Evolutionary conservation across 129 eudicot species (phyloP), one percentile per base, ranked within the genome.

Genomic region (Arctium minus): DNA sequence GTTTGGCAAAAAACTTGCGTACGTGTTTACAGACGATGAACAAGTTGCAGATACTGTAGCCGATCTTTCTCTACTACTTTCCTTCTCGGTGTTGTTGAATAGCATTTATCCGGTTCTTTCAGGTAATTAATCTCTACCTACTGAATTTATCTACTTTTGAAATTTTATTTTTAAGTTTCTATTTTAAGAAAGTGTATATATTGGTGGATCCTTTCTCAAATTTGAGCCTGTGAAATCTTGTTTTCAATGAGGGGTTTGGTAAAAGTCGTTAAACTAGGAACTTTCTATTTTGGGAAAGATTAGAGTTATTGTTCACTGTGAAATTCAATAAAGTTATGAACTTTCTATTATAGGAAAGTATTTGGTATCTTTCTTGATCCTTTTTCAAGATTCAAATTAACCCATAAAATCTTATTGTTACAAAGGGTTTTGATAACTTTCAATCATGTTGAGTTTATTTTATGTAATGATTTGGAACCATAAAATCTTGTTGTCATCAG

Each of bases 91-190:
- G 46, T 84, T 93, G 89, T 88, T 96, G 73, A 90, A 90, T 40
- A 93, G 97, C 87, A 86, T 96, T 62, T 92, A 91, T 71, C 97
- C 99, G 0, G 95, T 96, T 15, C 93, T 96, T 64, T 91, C 97
- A 86, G 98, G 99, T 86, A 84, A 85, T 90, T 64, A 22, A 74
- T 62, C 27, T 80, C 29, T 56, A 33, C 11, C 2, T 62, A n/a
- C 42, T 78, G 31, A 15, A 17, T 71, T 72, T 27, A 37, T 39
- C 35, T 83, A 42, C 4, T 38, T 35, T 32, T 81, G 37, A 33
- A 15, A 7, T 22, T 46, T 17, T 13, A 67, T 2, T 50, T 53
- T 18, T 36, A 74, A 81, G n/a, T 11, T 17, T 15, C 29, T 30
- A 22, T 6, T 35, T 72, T 36, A 13, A 4, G 10, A 12, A 13